phyloP scores from a whole-genome alignment of 345 rosid species.

The Aquilaria yunnanensis region DNA sequence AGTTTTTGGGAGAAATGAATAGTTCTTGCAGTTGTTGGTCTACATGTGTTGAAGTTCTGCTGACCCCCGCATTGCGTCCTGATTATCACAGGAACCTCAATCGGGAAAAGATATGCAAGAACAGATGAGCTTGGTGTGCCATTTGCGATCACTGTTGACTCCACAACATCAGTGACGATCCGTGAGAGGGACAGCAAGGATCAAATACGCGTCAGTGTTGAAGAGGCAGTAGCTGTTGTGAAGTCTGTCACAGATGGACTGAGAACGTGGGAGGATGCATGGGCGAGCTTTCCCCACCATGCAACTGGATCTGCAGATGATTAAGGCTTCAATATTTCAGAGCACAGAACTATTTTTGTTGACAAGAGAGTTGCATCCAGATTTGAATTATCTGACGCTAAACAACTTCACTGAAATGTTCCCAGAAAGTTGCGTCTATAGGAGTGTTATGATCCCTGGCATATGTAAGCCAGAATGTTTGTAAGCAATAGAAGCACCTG shows the following conservation, averaged over 20 bases:
- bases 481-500: too few relatives aligned
- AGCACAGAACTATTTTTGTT: too few relatives aligned
- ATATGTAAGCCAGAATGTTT: too few relatives aligned
- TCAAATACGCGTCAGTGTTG: conserved; percentile 66
- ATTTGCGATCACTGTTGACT: conserved; percentile 86
- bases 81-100: conserved; percentile 62
- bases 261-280: conserved; percentile 67
- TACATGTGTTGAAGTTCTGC: too few relatives aligned
- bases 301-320: conserved; percentile 54
- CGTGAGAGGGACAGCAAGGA: conserved; percentile 93
- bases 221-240: conserved; percentile 61
- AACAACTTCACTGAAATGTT: too few relatives aligned
- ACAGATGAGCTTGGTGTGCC: conserved; percentile 96
- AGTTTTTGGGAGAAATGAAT: too few relatives aligned
- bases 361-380: too few relatives aligned
- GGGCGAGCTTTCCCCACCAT: conserved; percentile 70
- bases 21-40: too few relatives aligned
- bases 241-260: conserved; percentile 64
- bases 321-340: not conserved
- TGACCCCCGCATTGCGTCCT: not conserved
- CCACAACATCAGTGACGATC: conserved; percentile 62
- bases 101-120: conserved; percentile 92
- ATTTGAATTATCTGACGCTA: too few relatives aligned
- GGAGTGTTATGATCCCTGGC: too few relatives aligned
- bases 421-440: too few relatives aligned